Evolutionary conservation across 2,329 filamentous ascomycete genomes (phyloP), one percentile per base, ranked within the genome.

Genomic region (Sarocladiaceae sp.): DNA sequence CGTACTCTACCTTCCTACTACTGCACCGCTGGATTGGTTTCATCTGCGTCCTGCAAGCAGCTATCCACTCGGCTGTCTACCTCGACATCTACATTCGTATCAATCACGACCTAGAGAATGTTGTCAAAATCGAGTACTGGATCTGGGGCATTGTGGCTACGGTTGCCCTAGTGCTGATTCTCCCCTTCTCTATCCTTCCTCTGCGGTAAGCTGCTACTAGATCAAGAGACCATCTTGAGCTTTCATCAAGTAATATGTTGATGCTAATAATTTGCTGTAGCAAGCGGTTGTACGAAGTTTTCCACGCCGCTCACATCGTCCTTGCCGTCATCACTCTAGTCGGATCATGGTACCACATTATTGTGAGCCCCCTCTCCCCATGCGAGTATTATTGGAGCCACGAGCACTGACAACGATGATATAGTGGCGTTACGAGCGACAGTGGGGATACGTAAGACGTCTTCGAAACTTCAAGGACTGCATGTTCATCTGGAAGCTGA

Each of bases 371-470:
- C n/a, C 51, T 58, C 2, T 44, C 53, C 10, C 50, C 54, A 1
- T 68, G 63, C 46, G 47, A 49, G 3, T 55, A 62, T n/a, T n/a
- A n/a, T n/a, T n/a, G n/a, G n/a, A n/a, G n/a, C n/a, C n/a, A n/a
- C n/a, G n/a, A n/a, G n/a, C n/a, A n/a, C n/a, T n/a, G n/a, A n/a
- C n/a, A n/a, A n/a, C n/a, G n/a, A n/a, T n/a, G n/a, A n/a, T n/a
- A n/a, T 52, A 58, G 3, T 45, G 53, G 10, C 51, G 55, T 1
- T 69, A 64, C 47, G 48, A 50, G 4, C 55, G 62, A 40, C 56
- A 64, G 33, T 72, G 66, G 59, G 70, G 69, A 2, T 68, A 75
- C 48, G 69, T n/a, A n/a, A n/a, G n/a, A n/a, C n/a, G n/a, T n/a
- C n/a, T n/a, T n/a, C n/a, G n/a, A n/a, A n/a, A n/a, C n/a, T n/a